Conservation (phyloP, 495 filamentous ascomycete genomes). For the Talaromyces trachyspermus region DNA sequence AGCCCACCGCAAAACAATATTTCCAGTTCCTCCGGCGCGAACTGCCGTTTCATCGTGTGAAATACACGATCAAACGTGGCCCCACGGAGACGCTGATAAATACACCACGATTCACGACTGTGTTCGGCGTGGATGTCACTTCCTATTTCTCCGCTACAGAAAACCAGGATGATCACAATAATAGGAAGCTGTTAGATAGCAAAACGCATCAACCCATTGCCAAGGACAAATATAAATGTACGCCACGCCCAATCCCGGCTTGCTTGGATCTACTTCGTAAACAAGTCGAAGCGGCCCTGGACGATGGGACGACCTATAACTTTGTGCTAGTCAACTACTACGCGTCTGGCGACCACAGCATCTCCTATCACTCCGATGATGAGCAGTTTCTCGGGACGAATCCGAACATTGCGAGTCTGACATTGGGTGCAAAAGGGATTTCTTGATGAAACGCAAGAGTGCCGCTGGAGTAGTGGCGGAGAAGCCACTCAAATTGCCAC, state of each 20-base stretch:
- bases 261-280: constrained; percentile 52
- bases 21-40: constrained; percentile 57
- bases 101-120: constrained; percentile 64
- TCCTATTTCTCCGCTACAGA: constrained; percentile 23
- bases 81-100: constrained; percentile 49
- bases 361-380: constrained; percentile 68
- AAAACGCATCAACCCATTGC: constrained; percentile 30
- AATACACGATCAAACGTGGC: constrained; percentile 58
- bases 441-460: constrained; percentile 64
- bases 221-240: constrained; percentile 43
- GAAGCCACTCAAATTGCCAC: constrained; percentile 48
- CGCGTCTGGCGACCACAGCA: constrained; percentile 59
- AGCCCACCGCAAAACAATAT: constrained; percentile 42
- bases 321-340: constrained; percentile 76
- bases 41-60: constrained; percentile 65
- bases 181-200: constrained; percentile 40
- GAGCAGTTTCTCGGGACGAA: constrained; percentile 61
- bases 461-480: constrained; percentile 12
- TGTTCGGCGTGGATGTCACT: constrained; percentile 63
- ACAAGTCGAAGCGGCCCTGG: constrained; percentile 49
- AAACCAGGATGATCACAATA: constrained; percentile 14
- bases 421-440: constrained; percentile 59
- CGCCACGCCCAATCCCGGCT: constrained; percentile 58
- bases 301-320: constrained; percentile 51
- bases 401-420: constrained; percentile 65